Conservation (phyloP, 805 yeast species). For the Yamadazyma sp. region DNA sequence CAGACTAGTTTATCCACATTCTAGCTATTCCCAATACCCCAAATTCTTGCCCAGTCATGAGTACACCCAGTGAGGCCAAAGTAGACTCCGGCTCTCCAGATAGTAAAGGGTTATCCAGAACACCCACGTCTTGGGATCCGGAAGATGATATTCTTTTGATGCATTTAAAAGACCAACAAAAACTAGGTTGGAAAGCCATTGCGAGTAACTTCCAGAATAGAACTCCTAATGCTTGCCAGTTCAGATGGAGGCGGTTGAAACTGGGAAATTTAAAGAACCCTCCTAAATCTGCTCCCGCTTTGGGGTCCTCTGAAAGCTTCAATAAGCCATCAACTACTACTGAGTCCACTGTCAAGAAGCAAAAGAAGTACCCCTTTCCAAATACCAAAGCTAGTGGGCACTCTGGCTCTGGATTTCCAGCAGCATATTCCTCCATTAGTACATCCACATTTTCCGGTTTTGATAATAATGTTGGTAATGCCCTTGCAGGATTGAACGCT, state of each 20-base stretch:
- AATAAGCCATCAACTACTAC: slow-evolving; percentile 7
- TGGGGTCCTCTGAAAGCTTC: slow-evolving; percentile 9
- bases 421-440: slow-evolving; percentile 36
- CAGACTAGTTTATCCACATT: not conserved
- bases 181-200: slow-evolving; percentile 49
- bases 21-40: not conserved
- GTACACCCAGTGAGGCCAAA: slow-evolving; percentile 9
- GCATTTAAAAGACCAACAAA: slow-evolving; percentile 47
- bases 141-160: slow-evolving; percentile 45
- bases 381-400: slow-evolving; percentile 17
- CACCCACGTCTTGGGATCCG: slow-evolving; percentile 51
- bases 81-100: slow-evolving; percentile 10
- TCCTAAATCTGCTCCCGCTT: slow-evolving; percentile 38
- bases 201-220: slow-evolving; percentile 44
- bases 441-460: slow-evolving; percentile 41
- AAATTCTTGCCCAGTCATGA: slow-evolving; percentile 5
- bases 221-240: slow-evolving; percentile 50
- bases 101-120: slow-evolving; percentile 31
- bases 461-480: slow-evolving; percentile 40
- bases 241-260: slow-evolving; percentile 47
- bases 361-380: slow-evolving; percentile 18
- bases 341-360: slow-evolving; percentile 12
- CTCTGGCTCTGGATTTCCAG: slow-evolving; percentile 21
- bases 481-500: slow-evolving; percentile 46
- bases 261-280: slow-evolving; percentile 45